Percentiles rank a stretch among this genome's conserved stretches.
Conservation (phyloP, 306 rosid genomes). For the Rubus parviflorus region DNA sequence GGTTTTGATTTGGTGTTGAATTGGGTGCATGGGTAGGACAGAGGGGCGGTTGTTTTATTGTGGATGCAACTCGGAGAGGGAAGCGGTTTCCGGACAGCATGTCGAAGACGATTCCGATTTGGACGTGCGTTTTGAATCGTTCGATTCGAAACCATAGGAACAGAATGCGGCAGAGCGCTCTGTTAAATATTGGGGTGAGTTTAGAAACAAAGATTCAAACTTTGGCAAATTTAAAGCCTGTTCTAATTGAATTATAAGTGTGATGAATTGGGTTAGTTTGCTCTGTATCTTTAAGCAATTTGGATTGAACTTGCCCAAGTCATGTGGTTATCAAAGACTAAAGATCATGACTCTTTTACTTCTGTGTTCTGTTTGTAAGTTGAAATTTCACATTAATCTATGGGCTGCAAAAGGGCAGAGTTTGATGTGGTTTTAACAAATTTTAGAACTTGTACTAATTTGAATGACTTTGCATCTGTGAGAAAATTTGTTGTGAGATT, state of each 20-base stretch:
- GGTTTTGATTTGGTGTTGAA: slow-evolving; percentile 18
- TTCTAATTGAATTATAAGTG: neutral
- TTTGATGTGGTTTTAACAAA: neutral
- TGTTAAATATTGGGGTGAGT: slow-evolving; percentile 41
- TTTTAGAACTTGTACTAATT: neutral
- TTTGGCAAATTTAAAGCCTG: neutral
- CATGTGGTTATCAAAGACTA: neutral
- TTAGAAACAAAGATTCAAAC: neutral
- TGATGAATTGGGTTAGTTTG: neutral
- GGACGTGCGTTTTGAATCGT: slow-evolving; percentile 88
- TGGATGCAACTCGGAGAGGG: slow-evolving; percentile 90
- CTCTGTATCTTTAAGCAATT: neutral
- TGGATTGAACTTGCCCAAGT: neutral
- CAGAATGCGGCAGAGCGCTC: slow-evolving; percentile 26
- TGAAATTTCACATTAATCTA: neutral
- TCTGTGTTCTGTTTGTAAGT: neutral
- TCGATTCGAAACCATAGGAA: slow-evolving; percentile 45
- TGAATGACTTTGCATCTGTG: neutral
- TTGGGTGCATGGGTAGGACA: slow-evolving; percentile 57
- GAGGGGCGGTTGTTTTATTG: slow-evolving; percentile 80
- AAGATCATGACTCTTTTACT: neutral
- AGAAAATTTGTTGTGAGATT: neutral
- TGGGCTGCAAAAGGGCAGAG: no score
- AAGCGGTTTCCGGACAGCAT: slow-evolving; percentile 93
- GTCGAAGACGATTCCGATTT: slow-evolving; percentile 94